These are phyloP conservation scores for Byssothecium circinans DNA, from an alignment of 2,329 filamentous ascomycete genomes.

Conservation along the genomic window DNA sequence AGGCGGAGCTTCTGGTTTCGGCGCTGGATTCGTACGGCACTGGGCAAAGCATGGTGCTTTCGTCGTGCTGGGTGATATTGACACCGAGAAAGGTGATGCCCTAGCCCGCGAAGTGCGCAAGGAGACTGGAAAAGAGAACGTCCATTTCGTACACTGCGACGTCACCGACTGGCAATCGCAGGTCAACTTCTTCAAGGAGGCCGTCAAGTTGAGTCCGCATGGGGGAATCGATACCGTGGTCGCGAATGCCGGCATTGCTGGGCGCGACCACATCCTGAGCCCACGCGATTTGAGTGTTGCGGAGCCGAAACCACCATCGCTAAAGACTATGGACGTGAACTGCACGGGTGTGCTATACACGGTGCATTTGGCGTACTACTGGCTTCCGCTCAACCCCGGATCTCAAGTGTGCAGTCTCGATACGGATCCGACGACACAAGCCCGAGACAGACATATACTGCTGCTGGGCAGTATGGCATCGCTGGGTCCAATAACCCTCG, in stretches of 20 bases:
- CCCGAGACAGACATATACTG: slow-evolving; percentile 61
- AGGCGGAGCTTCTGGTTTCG: slow-evolving; percentile 45
- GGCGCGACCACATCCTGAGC: slow-evolving; percentile 50
- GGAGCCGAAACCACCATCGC: slow-evolving; percentile 53
- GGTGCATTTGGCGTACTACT: slow-evolving; percentile 64
- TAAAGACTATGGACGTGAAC: slow-evolving; percentile 63
- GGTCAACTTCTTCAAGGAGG: slow-evolving; percentile 63
- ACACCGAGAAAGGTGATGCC: slow-evolving; percentile 55
- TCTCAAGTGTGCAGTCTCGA: slow-evolving; percentile 41
- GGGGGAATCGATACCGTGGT: slow-evolving; percentile 65
- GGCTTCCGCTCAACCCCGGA: slow-evolving; percentile 55
- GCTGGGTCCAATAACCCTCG: slow-evolving; percentile 44
- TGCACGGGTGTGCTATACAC: slow-evolving; percentile 67
- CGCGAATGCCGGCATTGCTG: slow-evolving; percentile 66
- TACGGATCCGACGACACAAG: slow-evolving; percentile 26
- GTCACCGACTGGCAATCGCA: slow-evolving; percentile 68
- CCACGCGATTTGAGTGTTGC: slow-evolving; percentile 50
- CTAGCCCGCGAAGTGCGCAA: slow-evolving; percentile 58
- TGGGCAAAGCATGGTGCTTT: slow-evolving; percentile 53
- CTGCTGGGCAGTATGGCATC: slow-evolving; percentile 66
- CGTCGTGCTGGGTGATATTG: slow-evolving; percentile 66
- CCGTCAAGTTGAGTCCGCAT: slow-evolving; percentile 56
- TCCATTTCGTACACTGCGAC: slow-evolving; percentile 64
- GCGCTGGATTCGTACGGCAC: slow-evolving; percentile 41
- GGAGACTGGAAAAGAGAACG: slow-evolving; percentile 46